Evolutionary conservation across 176 grass and related monocot genomes (phyloP).

Genomic region (Cenchrus americanus): DNA sequence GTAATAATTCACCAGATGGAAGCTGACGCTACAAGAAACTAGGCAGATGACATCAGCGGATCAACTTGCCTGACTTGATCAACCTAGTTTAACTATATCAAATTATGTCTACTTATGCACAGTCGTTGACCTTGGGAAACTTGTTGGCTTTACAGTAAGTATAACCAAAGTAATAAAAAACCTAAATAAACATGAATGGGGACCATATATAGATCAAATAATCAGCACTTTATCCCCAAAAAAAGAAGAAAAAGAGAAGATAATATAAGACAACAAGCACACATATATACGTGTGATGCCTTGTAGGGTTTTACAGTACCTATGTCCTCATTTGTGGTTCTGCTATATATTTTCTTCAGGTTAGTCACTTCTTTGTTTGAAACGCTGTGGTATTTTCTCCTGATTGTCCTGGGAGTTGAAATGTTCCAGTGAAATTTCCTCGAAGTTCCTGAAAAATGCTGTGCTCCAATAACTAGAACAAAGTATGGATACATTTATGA

Average conservation of each 20-base stretch:
- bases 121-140: slow-evolving; percentile 17
- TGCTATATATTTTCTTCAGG: not conserved
- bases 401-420: not conserved
- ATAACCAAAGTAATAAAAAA: slow-evolving; percentile 2
- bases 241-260: too few species aligned
- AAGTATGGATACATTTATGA: not conserved
- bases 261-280: not conserved
- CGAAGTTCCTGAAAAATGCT: not conserved
- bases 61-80: slow-evolving; percentile 27
- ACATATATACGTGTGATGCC: not conserved
- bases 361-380: not conserved
- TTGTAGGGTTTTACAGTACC: not conserved
- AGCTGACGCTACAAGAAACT: slow-evolving; percentile 26
- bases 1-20: slow-evolving; percentile 4
- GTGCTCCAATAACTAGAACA: not conserved
- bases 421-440: not conserved
- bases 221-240: not conserved
- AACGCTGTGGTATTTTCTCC: not conserved
- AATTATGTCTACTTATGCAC: not conserved
- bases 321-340: not conserved
- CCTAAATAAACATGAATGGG: not conserved
- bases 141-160: slow-evolving; percentile 4
- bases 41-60: not conserved
- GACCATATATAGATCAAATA: slow-evolving; percentile 7
- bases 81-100: slow-evolving; percentile 21